These are phyloP conservation scores for Bisporella sp. DNA, from an alignment of 2,329 filamentous ascomycete species.

Conservation along the genomic window DNA sequence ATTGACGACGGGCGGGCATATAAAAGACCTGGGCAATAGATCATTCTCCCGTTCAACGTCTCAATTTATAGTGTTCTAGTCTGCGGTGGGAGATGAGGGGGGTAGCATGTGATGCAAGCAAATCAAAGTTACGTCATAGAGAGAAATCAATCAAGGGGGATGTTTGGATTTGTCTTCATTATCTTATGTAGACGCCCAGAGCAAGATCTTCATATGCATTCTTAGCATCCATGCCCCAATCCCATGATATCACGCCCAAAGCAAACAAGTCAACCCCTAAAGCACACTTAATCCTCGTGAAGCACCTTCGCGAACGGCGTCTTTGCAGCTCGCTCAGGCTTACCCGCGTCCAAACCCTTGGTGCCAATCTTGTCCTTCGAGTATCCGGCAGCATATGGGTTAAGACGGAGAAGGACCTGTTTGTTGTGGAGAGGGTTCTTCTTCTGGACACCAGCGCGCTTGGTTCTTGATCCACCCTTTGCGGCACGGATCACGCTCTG, in stretches of 20 bases:
- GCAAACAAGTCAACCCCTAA: conserved; percentile 12
- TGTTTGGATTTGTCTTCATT: background rate
- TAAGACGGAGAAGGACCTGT: conserved; percentile 96
- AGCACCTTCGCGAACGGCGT: conserved; percentile 35
- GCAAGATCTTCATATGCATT: background rate
- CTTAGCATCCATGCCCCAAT: conserved; percentile 8
- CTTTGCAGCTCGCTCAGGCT: conserved; percentile 40
- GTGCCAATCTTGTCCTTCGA: conserved; percentile 77
- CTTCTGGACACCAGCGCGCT: conserved; percentile 91
- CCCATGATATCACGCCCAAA: background rate
- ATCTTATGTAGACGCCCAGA: background rate
- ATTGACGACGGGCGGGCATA: too few relatives aligned
- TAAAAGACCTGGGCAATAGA: too few relatives aligned
- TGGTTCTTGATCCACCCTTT: conserved; percentile 84
- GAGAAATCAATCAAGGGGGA: background rate
- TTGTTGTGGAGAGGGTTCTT: conserved; percentile 99
- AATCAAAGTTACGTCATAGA: too few relatives aligned
- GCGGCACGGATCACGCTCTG: conserved; percentile 91
- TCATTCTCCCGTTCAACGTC: too few relatives aligned
- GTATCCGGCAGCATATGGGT: conserved; percentile 93
- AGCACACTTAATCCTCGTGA: conserved; percentile 40
- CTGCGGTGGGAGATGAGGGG: too few relatives aligned
- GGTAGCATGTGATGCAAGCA: too few relatives aligned
- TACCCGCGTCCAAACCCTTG: conserved; percentile 54
- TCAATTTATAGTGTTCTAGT: too few relatives aligned